Conservation (phyloP, 1,284 basidiomycete species). For the Fomitopsis pinicola region DNA sequence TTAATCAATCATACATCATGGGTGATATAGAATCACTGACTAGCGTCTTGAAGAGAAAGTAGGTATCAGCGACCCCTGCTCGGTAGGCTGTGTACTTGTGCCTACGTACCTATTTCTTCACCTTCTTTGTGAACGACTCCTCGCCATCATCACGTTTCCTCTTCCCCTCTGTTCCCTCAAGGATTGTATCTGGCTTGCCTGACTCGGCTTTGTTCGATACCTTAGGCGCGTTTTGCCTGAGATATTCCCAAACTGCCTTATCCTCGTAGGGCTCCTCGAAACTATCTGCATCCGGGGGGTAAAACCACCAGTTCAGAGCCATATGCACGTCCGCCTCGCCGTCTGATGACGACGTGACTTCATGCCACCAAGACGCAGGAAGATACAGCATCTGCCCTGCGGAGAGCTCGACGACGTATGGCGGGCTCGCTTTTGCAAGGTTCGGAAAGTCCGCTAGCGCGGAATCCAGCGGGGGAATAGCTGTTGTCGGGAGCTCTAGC, state of each 20-base stretch:
- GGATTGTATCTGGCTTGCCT: background rate
- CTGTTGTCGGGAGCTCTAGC: slow-evolving; percentile 26
- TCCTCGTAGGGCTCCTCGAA: slow-evolving; percentile 28
- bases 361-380: slow-evolving; percentile 33
- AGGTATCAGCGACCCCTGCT: too few species aligned
- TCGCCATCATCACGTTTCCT: slow-evolving; percentile 4
- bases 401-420: slow-evolving; percentile 27
- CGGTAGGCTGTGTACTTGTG: too few species aligned
- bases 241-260: slow-evolving; percentile 25
- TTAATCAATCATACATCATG: too few species aligned
- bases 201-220: background rate
- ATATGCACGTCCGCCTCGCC: slow-evolving; percentile 23
- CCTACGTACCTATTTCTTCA: background rate
- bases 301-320: slow-evolving; percentile 35
- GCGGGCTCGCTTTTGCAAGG: slow-evolving; percentile 20
- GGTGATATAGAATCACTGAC: too few species aligned
- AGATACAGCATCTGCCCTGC: slow-evolving; percentile 31
- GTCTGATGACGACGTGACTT: slow-evolving; percentile 27
- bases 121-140: slow-evolving; percentile 5
- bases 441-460: slow-evolving; percentile 16
- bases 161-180: slow-evolving; percentile 8
- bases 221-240: slow-evolving; percentile 13
- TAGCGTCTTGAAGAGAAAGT: too few species aligned
- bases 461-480: slow-evolving; percentile 14
- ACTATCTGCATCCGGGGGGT: slow-evolving; percentile 25